phyloP scores from a whole-genome alignment of 768 basidiomycete genomes.

The Cyclocybe cylindracea region DNA sequence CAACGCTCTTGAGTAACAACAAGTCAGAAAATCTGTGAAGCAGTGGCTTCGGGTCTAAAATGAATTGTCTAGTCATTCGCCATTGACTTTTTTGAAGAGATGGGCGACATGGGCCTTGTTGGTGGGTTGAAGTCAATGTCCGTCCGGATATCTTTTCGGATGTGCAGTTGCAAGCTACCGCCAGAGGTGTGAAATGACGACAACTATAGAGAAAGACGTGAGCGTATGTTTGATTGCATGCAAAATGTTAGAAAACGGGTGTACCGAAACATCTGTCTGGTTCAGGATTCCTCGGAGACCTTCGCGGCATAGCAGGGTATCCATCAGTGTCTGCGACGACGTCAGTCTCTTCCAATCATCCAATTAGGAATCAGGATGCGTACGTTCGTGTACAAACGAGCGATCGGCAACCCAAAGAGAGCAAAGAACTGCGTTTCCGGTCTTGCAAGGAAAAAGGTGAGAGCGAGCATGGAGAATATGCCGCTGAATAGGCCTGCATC shows the following conservation, averaged over 20 bases:
- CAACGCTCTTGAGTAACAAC: too few relatives aligned
- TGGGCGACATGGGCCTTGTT: neutral
- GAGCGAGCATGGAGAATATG: conserved; percentile 44
- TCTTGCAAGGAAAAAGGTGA: conserved; percentile 36
- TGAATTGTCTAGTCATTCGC: neutral
- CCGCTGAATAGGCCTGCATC: conserved; percentile 33
- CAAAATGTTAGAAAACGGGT: too few relatives aligned
- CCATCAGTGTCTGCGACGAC: conserved; percentile 37
- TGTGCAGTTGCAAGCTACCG: neutral
- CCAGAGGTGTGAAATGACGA: neutral
- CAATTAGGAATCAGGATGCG: conserved; percentile 14
- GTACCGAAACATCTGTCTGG: neutral
- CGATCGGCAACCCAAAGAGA: conserved; percentile 25
- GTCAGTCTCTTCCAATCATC: neutral
- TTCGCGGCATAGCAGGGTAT: conserved; percentile 29
- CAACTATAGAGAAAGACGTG: too few relatives aligned
- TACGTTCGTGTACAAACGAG: conserved; percentile 44
- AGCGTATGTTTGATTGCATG: too few relatives aligned
- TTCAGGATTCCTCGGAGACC: conserved; percentile 6
- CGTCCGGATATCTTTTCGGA: neutral
- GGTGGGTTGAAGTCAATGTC: neutral
- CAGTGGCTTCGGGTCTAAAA: neutral
- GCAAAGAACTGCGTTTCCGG: conserved; percentile 26
- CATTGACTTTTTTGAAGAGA: neutral
- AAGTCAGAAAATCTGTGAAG: too few relatives aligned